phyloP scores from a whole-genome alignment of 192 early-diverging fungal genomes.

The Umbelopsis sp. region DNA sequence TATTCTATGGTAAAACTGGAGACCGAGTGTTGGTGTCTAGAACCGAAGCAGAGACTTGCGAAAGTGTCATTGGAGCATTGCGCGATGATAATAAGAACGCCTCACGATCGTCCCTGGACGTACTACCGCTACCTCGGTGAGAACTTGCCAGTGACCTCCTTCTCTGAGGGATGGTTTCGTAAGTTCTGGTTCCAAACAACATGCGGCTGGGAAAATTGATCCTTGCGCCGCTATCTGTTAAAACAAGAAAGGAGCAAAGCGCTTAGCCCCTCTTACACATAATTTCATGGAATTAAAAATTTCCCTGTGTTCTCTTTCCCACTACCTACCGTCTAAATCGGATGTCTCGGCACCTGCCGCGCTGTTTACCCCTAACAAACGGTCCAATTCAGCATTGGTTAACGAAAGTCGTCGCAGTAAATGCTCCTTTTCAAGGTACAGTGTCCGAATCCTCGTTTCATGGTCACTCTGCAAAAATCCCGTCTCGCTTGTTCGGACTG shows the following conservation, averaged over 20 bases:
- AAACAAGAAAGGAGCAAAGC: too few relatives aligned
- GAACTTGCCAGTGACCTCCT: too few relatives aligned
- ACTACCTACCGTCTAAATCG: too few relatives aligned
- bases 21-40: background rate
- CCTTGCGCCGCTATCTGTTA: too few relatives aligned
- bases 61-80: background rate
- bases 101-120: too few relatives aligned
- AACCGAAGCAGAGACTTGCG: background rate
- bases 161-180: too few relatives aligned
- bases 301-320: background rate
- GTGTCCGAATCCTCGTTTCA: background rate
- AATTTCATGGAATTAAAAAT: background rate
- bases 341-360: too few relatives aligned
- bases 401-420: constrained; percentile 7
- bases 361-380: background rate
- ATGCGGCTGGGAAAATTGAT: too few relatives aligned
- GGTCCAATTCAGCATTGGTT: constrained; percentile 6
- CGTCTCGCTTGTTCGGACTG: background rate
- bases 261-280: too few relatives aligned
- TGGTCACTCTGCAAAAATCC: constrained; percentile 7
- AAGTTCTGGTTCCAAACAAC: too few relatives aligned
- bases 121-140: too few relatives aligned
- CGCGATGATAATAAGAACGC: too few relatives aligned
- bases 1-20: background rate
- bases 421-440: constrained; percentile 15